A percentile compares a stretch with the other conserved stretches of the same genome.
Evolutionary conservation across 192 early-diverging fungal genomes (phyloP).

Genomic region (Phycomyces nitens): DNA sequence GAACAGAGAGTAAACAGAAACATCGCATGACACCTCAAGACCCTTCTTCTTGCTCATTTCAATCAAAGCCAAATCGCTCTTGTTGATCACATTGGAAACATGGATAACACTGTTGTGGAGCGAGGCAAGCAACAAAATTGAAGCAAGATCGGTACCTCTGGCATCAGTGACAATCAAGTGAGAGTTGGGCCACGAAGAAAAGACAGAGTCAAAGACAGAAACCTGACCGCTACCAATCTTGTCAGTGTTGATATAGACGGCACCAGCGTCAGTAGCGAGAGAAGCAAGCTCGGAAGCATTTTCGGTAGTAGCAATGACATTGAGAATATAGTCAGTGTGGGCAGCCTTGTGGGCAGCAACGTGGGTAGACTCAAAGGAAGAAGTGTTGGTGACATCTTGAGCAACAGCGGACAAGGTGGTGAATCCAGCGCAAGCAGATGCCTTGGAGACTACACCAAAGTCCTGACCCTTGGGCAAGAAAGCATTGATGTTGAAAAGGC

Average conservation of each 20-base stretch:
- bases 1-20: conserved; percentile 81
- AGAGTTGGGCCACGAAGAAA: conserved; percentile 75
- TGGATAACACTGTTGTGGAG: conserved; percentile 82
- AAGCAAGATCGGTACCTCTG: conserved; percentile 80
- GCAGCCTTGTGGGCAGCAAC: conserved; percentile 54
- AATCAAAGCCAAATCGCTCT: conserved; percentile 84
- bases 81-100: conserved; percentile 75
- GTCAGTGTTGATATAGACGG: conserved; percentile 61
- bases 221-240: conserved; percentile 50
- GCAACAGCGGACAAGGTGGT: conserved; percentile 70
- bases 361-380: conserved; percentile 46
- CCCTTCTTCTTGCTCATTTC: conserved; percentile 84
- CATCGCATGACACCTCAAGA: conserved; percentile 88
- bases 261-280: conserved; percentile 42
- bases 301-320: conserved; percentile 63
- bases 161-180: conserved; percentile 82
- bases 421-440: conserved; percentile 82
- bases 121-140: conserved; percentile 82
- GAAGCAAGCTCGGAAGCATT: conserved; percentile 54
- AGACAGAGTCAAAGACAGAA: conserved; percentile 65
- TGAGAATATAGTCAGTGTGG: conserved; percentile 71
- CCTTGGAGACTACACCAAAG: conserved; percentile 59
- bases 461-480: conserved; percentile 59
- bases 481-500: conserved; percentile 79
- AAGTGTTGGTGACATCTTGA: conserved; percentile 37